Base-by-base conservation (phyloP, 106 monocot species). In the Amphibolis antarctica region DNA sequence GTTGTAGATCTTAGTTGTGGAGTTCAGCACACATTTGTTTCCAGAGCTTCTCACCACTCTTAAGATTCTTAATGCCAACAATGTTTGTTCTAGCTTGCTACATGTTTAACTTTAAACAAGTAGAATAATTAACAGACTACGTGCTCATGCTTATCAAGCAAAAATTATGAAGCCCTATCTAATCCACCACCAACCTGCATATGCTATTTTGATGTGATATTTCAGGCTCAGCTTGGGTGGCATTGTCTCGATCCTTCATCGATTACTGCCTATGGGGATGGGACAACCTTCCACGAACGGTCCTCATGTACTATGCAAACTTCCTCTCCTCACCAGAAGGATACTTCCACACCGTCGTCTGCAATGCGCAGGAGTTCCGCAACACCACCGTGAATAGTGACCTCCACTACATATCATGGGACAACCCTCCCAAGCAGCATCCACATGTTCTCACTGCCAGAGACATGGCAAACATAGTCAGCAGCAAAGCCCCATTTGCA, bases 141-240 rank as follows among this genome's bases (percentile, higher is more conserved):
- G 36, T 36, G 36, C 36, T 36, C 36, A 36, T 36, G 36, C 36
- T 36, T 36, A 36, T 36, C 36, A 36, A 4, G 36, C 36, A 36
- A 36, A 36, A 48, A 48, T 61, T 17, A 61, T 20, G 61, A n/a
- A 20, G 23, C 61, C 22, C 61, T 61, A 6, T 61, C 61, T 9
- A 43, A 61, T 20, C 61, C 61, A 20, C 61, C 36, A 19, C 61
- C 61, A 61, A 61, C 61, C 43, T 61, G 61, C 61, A 61, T 61
- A 7, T 36, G 36, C 4, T 36, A 36, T 36, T 2, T 36, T 36
- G 36, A 36, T 36, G 36, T 36, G 7, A 4, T 26, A 43, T 55
- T 21, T n/a, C 77, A 92, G 92, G 92, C 17, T 93, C 92, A 28
- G 92, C 92, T 29, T 93, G 92, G 92, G 85, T 93, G 92, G 85